Conservation (phyloP, 2,329 filamentous ascomycete species). For the Xylaria sp. region DNA sequence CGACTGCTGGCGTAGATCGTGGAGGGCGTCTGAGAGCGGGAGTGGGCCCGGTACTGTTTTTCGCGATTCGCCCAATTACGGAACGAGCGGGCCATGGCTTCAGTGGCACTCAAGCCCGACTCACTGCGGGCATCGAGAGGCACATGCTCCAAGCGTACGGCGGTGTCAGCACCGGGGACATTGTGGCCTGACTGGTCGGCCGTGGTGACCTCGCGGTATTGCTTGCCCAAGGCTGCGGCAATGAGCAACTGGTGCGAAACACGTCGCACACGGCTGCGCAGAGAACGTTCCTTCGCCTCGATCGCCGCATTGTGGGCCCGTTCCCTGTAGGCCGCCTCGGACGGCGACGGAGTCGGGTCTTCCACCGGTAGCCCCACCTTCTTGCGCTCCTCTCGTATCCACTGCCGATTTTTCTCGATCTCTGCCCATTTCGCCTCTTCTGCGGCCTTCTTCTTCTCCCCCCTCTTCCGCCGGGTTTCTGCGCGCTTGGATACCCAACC, state of each 20-base stretch:
- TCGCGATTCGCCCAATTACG: slow-evolving; percentile 24
- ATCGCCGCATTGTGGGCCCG: neutral
- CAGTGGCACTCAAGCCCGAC: slow-evolving; percentile 21
- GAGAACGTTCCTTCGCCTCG: neutral
- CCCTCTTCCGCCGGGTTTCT: slow-evolving; percentile 2
- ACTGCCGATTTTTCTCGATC: neutral
- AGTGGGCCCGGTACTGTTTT: slow-evolving; percentile 1
- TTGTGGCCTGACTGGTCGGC: slow-evolving; percentile 19
- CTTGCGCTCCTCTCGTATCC: slow-evolving; percentile 9
- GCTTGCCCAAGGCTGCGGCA: slow-evolving; percentile 30
- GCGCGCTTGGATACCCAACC: slow-evolving; percentile 25
- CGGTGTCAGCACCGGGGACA: slow-evolving; percentile 13
- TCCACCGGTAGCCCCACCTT: slow-evolving; percentile 2
- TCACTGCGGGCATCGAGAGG: slow-evolving; percentile 25
- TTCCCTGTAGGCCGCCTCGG: slow-evolving; percentile 11
- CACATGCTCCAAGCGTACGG: slow-evolving; percentile 2
- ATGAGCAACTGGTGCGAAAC: slow-evolving; percentile 31
- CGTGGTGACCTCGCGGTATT: slow-evolving; percentile 27
- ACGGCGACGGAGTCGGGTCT: slow-evolving; percentile 18
- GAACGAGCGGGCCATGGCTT: slow-evolving; percentile 26
- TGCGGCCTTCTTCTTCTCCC: neutral
- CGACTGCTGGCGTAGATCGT: neutral
- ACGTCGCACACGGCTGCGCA: slow-evolving; percentile 29
- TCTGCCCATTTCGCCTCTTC: slow-evolving; percentile 3
- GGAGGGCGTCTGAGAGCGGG: slow-evolving; percentile 2